phyloP scores from a whole-genome alignment of 108 stramenopile genomes.

The Nitzschia sp. region DNA sequence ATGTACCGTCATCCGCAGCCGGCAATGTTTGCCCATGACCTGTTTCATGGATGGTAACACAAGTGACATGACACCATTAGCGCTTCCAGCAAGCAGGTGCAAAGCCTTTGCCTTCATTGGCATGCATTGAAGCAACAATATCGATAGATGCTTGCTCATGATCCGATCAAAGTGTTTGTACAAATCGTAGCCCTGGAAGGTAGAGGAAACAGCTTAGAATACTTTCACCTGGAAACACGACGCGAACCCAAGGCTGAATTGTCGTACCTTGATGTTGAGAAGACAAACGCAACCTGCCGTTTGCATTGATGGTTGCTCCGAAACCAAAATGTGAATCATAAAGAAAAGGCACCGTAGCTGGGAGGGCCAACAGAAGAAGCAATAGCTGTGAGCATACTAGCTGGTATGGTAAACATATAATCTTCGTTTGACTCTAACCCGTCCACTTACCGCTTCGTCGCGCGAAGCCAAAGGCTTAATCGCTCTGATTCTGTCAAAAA shows the following conservation, averaged over 20 bases:
- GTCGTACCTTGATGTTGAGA: constrained; percentile 9
- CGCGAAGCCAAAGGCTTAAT: background rate
- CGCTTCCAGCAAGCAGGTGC: constrained; percentile 3
- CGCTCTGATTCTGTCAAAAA: constrained; percentile 4
- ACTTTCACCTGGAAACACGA: too few species aligned
- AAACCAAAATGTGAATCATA: constrained; percentile 10
- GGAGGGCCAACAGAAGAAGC: too few species aligned
- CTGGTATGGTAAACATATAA: background rate
- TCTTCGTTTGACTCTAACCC: background rate
- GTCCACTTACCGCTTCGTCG: background rate
- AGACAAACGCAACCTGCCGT: background rate
- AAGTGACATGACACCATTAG: constrained; percentile 15
- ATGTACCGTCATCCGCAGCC: constrained; percentile 3
- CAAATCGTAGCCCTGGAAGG: constrained; percentile 2
- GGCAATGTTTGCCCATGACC: background rate
- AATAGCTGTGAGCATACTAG: too few species aligned
- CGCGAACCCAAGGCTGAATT: too few species aligned
- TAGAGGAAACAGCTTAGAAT: too few species aligned
- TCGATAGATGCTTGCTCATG: background rate
- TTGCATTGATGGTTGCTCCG: background rate
- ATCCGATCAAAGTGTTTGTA: constrained; percentile 15
- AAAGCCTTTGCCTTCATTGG: constrained; percentile 6
- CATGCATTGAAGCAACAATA: constrained; percentile 5
- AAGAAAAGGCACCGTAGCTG: constrained; percentile 10
- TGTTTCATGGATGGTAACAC: constrained; percentile 11